These are phyloP conservation scores for Daedaleopsis sinensis DNA, from an alignment of 768 basidiomycete genomes.

Conservation along the genomic window DNA sequence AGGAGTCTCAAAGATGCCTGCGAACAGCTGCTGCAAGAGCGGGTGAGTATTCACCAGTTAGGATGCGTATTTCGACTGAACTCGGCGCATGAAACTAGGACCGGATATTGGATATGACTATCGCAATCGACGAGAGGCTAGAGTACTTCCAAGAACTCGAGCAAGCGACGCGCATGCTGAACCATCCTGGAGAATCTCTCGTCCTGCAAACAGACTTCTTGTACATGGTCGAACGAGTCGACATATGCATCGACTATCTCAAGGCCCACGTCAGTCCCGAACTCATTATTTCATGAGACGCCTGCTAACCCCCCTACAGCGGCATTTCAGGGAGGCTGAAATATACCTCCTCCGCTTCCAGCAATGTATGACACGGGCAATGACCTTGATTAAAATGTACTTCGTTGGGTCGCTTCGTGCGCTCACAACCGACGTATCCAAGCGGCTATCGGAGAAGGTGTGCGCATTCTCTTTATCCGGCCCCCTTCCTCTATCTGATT, in stretches of 20 bases:
- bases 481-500: not conserved
- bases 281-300: not conserved
- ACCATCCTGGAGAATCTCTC: conserved; percentile 89
- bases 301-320: conserved; percentile 44
- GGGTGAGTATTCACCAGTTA: conserved; percentile 52
- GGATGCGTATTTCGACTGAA: not conserved
- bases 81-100: conserved; percentile 51
- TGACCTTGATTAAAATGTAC: conserved; percentile 98
- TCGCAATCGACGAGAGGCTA: conserved; percentile 78
- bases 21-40: conserved; percentile 85
- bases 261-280: conserved; percentile 71
- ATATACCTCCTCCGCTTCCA: conserved; percentile 96
- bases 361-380: conserved; percentile 96
- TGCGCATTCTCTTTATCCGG: not conserved
- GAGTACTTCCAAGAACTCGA: conserved; percentile 97
- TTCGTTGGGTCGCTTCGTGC: conserved; percentile 86
- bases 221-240: conserved; percentile 94
- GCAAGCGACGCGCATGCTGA: conserved; percentile 89
- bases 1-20: conserved; percentile 90
- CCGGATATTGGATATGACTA: conserved; percentile 71
- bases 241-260: conserved; percentile 91
- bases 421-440: conserved; percentile 76
- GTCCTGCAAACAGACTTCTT: conserved; percentile 91
- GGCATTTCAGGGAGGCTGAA: conserved; percentile 90
- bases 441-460: conserved; percentile 76